Conservation (phyloP, 176 grass and related monocot species). For the Oryza coarctata region DNA sequence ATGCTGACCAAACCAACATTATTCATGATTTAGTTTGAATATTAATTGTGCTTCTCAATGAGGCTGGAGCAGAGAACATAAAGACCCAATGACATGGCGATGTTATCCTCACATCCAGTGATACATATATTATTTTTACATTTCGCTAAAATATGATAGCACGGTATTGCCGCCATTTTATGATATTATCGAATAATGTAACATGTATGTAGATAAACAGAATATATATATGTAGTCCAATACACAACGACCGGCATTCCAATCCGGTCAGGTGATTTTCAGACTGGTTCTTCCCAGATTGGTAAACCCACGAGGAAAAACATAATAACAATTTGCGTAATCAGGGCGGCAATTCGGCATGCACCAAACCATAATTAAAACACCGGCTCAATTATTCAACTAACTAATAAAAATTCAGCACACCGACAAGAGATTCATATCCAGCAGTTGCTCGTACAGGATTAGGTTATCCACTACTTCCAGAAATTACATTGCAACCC, state of each 20-base stretch:
- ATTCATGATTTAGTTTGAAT: not conserved
- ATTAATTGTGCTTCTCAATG: not conserved
- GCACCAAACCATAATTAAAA: not conserved
- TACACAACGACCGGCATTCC: not conserved
- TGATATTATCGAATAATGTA: not conserved
- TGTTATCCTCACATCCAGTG: slow-evolving; percentile 4
- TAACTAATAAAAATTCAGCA: not conserved
- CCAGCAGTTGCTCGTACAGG: not conserved
- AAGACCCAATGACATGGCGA: slow-evolving; percentile 11
- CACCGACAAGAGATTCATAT: not conserved
- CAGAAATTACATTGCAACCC: not conserved
- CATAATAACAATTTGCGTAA: not conserved
- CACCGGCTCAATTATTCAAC: not conserved
- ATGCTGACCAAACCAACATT: not conserved
- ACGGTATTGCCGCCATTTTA: not conserved
- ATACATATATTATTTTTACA: no score
- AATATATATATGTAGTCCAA: not conserved
- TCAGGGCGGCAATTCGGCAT: not conserved
- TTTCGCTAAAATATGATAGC: not conserved
- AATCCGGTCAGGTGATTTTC: not conserved
- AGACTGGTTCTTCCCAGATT: slow-evolving; percentile 3
- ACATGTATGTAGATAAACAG: not conserved
- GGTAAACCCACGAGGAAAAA: slow-evolving; percentile 18
- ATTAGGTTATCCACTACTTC: not conserved
- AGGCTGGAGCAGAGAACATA: slow-evolving; percentile 1